A percentile compares a stretch with the other conserved stretches of the same genome.
These are phyloP conservation scores for Suillus bovinus DNA, from an alignment of 768 basidiomycete genomes.

Conservation along the genomic window DNA sequence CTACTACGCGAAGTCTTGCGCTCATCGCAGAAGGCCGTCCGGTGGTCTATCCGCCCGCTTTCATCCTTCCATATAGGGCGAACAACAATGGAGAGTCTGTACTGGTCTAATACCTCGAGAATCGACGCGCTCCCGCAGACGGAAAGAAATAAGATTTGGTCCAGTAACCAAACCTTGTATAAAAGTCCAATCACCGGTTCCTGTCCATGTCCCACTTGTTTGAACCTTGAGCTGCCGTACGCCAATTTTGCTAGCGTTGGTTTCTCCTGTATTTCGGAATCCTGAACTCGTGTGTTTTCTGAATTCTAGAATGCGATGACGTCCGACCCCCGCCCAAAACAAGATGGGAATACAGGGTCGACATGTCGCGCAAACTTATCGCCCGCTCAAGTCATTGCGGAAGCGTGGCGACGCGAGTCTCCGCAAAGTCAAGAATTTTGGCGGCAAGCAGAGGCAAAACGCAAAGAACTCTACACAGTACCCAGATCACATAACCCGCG, in stretches of 20 bases:
- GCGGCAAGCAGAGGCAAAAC: slow-evolving; percentile 54
- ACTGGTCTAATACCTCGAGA: slow-evolving; percentile 18
- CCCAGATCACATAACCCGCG: slow-evolving; percentile 36
- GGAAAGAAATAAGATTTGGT: slow-evolving; percentile 32
- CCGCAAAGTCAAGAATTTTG: slow-evolving; percentile 58
- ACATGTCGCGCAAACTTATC: slow-evolving; percentile 36
- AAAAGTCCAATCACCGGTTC: slow-evolving; percentile 33
- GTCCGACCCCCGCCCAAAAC: slow-evolving; percentile 36
- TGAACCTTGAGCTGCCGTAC: slow-evolving; percentile 40
- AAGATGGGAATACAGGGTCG: slow-evolving; percentile 33
- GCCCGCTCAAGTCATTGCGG: slow-evolving; percentile 64
- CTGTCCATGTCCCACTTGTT: slow-evolving; percentile 29
- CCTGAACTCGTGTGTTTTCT: slow-evolving; percentile 29
- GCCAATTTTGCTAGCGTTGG: slow-evolving; percentile 35
- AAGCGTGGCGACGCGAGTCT: slow-evolving; percentile 68
- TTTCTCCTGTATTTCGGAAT: slow-evolving; percentile 20
- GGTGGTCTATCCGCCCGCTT: slow-evolving; percentile 29
- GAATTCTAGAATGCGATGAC: slow-evolving; percentile 36
- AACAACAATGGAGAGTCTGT: slow-evolving; percentile 31
- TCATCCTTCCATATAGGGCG: slow-evolving; percentile 34
- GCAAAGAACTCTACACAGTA: slow-evolving; percentile 44
- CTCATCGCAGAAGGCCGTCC: slow-evolving; percentile 37
- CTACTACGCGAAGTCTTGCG: slow-evolving; percentile 23
- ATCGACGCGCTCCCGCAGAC: slow-evolving; percentile 21
- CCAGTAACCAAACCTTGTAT: slow-evolving; percentile 35